phyloP scores from a whole-genome alignment of 371 early-diverging fungal species.

The Syncephalastrum sp. region DNA sequence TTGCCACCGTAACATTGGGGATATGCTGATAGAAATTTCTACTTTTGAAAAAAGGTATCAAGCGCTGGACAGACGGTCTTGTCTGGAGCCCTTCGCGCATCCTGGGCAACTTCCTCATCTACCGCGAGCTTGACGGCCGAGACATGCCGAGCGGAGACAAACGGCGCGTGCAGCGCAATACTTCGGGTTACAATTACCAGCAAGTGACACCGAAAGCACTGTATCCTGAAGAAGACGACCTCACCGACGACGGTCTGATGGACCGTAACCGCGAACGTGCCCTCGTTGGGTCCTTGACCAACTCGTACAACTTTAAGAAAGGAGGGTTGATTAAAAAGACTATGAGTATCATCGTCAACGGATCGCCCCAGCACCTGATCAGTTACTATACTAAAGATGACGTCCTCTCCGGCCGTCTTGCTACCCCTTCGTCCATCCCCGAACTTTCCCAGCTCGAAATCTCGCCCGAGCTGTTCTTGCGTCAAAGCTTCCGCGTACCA shows the following conservation, averaged over 20 bases:
- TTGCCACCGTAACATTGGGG: not conserved
- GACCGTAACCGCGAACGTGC: slow-evolving; percentile 59
- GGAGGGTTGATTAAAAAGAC: slow-evolving; percentile 85
- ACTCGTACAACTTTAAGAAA: slow-evolving; percentile 67
- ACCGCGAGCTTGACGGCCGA: slow-evolving; percentile 71
- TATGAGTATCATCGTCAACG: slow-evolving; percentile 75
- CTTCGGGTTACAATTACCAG: slow-evolving; percentile 6
- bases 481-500: slow-evolving; percentile 59
- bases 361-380: slow-evolving; percentile 76
- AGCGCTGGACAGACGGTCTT: slow-evolving; percentile 88
- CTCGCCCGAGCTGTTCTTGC: slow-evolving; percentile 50
- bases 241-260: slow-evolving; percentile 19
- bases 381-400: slow-evolving; percentile 83
- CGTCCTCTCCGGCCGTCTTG: slow-evolving; percentile 50
- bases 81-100: slow-evolving; percentile 86
- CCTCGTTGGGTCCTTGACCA: slow-evolving; percentile 60
- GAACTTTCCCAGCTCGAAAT: slow-evolving; percentile 48
- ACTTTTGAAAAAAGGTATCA: slow-evolving; percentile 59
- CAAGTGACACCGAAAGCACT: not conserved
- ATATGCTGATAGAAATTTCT: not conserved
- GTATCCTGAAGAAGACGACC: not conserved
- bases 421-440: slow-evolving; percentile 52
- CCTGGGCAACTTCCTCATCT: slow-evolving; percentile 75
- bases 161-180: slow-evolving; percentile 10
- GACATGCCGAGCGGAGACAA: slow-evolving; percentile 26